Evolutionary conservation across 192 early-diverging fungal species (phyloP), one percentile per base, ranked within the genome.

Genomic region (Funneliformis mosseae): DNA sequence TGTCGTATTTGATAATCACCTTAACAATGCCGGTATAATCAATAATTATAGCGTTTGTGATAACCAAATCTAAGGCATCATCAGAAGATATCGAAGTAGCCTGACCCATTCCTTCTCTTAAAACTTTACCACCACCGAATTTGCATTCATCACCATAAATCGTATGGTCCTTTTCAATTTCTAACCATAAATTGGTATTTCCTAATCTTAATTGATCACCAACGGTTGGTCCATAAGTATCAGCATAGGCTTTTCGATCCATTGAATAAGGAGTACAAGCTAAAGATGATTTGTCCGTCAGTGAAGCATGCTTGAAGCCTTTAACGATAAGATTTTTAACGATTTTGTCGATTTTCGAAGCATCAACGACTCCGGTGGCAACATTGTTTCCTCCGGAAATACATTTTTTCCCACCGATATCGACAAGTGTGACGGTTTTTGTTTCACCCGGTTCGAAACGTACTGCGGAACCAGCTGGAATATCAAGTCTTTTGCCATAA

Each of bases 81-180:
- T 43, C 80, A 77, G 94, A 92, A 23, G 78, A 55, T n/a, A 92
- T 81, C 14, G 88, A 88, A 41, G 89, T 91, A 16, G 88, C 85
- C 84, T 96, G 95, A 25, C 97, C 97, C 97, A 99, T 99, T 60
- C 97, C 97, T 79, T 97, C 97, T 71, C 96, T 89, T 82, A 97
- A 86, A 11, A 96, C 96, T 85, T 96, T 97, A 64, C 96, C 96
- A 74, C 96, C 96, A 60, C 97, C 97, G 90, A 99, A 99, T 81
- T 97, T 96, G 82, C 92, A 93, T 83, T 99, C 97, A 80, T 99
- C 97, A 55, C 97, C 97, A 81, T 97, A 98, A 14, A 90, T 84
- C 0, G 97, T 97, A 43, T 83, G 94, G 81, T 99, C 97, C 79
- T 88, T 89, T 84, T 99, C 97, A 67, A 99, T 91, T 72, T 96